These are phyloP conservation scores for Phytophthora cryptogea DNA, from an alignment of 352 stramenopile genomes.

Conservation along the genomic window DNA sequence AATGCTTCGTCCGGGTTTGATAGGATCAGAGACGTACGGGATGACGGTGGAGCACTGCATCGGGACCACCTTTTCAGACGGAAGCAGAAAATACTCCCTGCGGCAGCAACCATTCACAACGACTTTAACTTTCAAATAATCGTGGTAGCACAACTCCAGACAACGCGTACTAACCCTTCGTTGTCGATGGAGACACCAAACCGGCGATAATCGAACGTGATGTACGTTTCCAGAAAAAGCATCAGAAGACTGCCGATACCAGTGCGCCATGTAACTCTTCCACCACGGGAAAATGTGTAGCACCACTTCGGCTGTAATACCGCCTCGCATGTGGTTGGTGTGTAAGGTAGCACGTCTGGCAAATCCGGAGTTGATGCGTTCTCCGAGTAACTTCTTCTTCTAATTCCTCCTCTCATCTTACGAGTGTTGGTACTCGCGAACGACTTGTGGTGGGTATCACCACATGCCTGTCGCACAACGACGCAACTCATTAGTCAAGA, in stretches of 20 bases:
- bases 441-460: constrained; percentile 64
- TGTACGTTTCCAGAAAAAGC: constrained; percentile 85
- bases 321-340: constrained; percentile 8
- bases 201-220: constrained; percentile 82
- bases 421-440: constrained; percentile 31
- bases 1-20: constrained; percentile 67
- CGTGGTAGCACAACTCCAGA: background rate
- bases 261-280: constrained; percentile 67
- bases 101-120: background rate
- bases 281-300: constrained; percentile 72
- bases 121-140: constrained; percentile 3
- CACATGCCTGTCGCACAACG: constrained; percentile 56
- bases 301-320: constrained; percentile 42
- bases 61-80: constrained; percentile 42
- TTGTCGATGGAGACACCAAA: constrained; percentile 82
- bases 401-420: constrained; percentile 23
- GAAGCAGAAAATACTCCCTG: constrained; percentile 78
- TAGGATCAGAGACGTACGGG: constrained; percentile 77
- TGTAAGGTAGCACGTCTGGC: constrained; percentile 31
- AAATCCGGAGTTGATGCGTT: constrained; percentile 18
- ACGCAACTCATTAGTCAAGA: background rate
- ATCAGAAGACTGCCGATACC: constrained; percentile 75
- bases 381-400: constrained; percentile 43
- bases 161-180: constrained; percentile 49
- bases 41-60: constrained; percentile 48